phyloP scores from a whole-genome alignment of 257 asterid genomes.

The Plantago major region DNA sequence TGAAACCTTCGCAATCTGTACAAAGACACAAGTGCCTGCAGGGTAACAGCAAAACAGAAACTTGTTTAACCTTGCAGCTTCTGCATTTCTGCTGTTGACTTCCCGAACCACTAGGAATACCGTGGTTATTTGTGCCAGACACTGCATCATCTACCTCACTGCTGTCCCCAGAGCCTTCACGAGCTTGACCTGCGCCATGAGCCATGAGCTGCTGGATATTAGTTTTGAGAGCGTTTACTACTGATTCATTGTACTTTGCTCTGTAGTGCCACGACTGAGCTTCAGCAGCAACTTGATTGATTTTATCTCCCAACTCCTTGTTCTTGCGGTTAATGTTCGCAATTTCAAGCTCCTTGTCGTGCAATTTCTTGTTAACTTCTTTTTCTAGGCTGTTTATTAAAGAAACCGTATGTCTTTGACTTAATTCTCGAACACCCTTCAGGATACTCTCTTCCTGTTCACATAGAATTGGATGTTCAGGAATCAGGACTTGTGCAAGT shows the following conservation, averaged over 20 bases:
- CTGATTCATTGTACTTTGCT: constrained; percentile 71
- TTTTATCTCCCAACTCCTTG: constrained; percentile 54
- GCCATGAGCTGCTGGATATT: constrained; percentile 62
- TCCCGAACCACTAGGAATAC: constrained; percentile 20
- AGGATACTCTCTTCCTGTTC: constrained; percentile 50
- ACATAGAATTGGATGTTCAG: constrained; percentile 10
- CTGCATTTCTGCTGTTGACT: constrained; percentile 35
- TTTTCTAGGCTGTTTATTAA: constrained; percentile 42
- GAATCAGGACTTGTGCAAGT: not conserved
- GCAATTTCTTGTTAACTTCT: constrained; percentile 38
- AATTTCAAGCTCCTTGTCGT: constrained; percentile 56
- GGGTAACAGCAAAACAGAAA: constrained; percentile 45
- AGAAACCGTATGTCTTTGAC: constrained; percentile 50
- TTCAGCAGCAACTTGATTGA: constrained; percentile 57
- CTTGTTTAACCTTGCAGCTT: constrained; percentile 40
- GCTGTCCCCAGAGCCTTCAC: constrained; percentile 68
- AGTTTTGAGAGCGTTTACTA: constrained; percentile 42
- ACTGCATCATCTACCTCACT: constrained; percentile 63
- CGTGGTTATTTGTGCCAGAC: constrained; percentile 44
- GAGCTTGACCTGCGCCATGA: constrained; percentile 37
- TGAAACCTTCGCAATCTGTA: constrained; percentile 51
- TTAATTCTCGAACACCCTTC: constrained; percentile 54
- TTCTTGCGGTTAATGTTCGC: constrained; percentile 55
- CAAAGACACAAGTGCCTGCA: constrained; percentile 72
- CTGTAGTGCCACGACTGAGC: constrained; percentile 74